phyloP scores from a whole-genome alignment of 2,329 filamentous ascomycete species.

The Leptoxyphium fumago region DNA sequence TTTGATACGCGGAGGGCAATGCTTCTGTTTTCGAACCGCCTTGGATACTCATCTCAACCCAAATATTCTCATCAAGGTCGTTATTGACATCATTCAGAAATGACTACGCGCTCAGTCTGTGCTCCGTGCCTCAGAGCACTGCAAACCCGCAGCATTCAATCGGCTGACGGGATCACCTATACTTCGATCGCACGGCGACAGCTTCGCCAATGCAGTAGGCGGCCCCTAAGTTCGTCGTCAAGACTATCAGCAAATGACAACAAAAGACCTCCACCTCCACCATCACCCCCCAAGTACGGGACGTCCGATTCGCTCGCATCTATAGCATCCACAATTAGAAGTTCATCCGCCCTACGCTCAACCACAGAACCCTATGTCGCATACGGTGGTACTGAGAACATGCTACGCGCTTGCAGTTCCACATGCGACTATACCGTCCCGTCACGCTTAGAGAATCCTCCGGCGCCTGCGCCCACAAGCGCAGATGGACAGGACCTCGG shows the following conservation, averaged over 20 bases:
- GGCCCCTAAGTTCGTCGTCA: neutral
- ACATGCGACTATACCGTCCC: slow-evolving; percentile 67
- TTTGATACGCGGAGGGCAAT: too few species aligned
- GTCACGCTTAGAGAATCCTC: slow-evolving; percentile 45
- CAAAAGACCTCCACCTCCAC: neutral
- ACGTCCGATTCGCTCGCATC: neutral
- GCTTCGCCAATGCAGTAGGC: neutral
- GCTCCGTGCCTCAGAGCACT: neutral
- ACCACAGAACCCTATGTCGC: slow-evolving; percentile 58
- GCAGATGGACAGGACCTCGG: slow-evolving; percentile 74
- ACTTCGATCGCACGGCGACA: too few species aligned
- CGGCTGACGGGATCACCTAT: neutral
- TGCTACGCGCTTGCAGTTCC: slow-evolving; percentile 60
- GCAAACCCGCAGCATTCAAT: neutral
- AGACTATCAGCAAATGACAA: neutral
- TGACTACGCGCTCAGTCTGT: neutral
- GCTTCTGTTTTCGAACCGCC: too few species aligned
- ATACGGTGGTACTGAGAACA: slow-evolving; percentile 60
- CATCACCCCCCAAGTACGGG: neutral
- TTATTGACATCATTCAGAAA: neutral
- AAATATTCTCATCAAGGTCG: too few species aligned
- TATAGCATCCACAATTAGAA: neutral
- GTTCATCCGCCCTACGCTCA: slow-evolving; percentile 17
- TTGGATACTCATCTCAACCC: too few species aligned
- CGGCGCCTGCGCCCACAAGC: slow-evolving; percentile 53